phyloP scores from a whole-genome alignment of 2,329 filamentous ascomycete genomes.

The Beauveria varroae region DNA sequence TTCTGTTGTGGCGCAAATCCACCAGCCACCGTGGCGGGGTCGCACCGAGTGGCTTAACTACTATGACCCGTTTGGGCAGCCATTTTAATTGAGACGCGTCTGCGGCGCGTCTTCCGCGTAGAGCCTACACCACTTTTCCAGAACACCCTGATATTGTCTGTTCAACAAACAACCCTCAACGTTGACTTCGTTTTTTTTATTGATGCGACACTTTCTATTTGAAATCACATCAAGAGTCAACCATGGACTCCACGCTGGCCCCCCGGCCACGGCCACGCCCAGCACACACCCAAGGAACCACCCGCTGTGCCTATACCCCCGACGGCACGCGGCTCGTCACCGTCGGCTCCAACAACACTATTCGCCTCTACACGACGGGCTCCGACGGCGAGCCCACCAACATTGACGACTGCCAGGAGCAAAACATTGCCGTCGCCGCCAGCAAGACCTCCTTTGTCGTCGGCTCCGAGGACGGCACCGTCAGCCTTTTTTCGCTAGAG shows the following conservation, averaged over 20 bases:
- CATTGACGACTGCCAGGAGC: slow-evolving; percentile 84
- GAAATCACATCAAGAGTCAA: not conserved
- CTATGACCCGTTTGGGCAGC: not conserved
- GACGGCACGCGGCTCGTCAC: slow-evolving; percentile 83
- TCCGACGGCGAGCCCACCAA: slow-evolving; percentile 89
- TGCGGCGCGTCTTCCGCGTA: slow-evolving; percentile 8
- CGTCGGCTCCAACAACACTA: slow-evolving; percentile 86
- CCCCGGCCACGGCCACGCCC: slow-evolving; percentile 54
- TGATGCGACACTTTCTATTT: not conserved
- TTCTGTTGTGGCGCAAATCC: not conserved
- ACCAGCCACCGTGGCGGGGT: not conserved
- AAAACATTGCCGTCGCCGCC: slow-evolving; percentile 72
- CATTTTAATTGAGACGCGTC: slow-evolving; percentile 12
- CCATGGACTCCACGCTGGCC: slow-evolving; percentile 23
- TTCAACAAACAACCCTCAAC: not conserved
- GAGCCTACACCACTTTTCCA: not conserved
- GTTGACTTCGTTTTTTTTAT: not conserved
- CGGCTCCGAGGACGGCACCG: slow-evolving; percentile 90
- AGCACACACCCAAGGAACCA: slow-evolving; percentile 78
- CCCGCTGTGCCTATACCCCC: slow-evolving; percentile 82
- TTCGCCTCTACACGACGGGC: slow-evolving; percentile 85
- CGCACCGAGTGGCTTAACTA: not conserved
- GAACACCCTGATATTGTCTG: not conserved
- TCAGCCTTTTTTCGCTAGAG: slow-evolving; percentile 82
- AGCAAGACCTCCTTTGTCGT: slow-evolving; percentile 77